Percentiles rank a stretch among this genome's conserved stretches.
Conservation (phyloP, 345 rosid genomes). For the Litchi chinensis region DNA sequence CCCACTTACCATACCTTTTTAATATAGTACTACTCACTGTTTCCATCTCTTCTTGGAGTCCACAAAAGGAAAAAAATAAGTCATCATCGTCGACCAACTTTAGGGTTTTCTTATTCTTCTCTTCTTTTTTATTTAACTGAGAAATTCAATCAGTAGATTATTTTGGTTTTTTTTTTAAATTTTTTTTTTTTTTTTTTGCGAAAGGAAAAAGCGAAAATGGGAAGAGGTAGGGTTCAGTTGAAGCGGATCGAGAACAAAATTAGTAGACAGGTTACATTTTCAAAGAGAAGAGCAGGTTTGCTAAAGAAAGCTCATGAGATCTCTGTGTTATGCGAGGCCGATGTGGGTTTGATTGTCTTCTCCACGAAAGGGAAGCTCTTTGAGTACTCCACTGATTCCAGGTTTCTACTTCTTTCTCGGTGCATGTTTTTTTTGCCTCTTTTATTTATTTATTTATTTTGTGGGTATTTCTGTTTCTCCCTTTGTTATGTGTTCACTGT, state of each 20-base stretch:
- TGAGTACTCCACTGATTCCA: conserved; percentile 72
- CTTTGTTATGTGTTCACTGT: not conserved
- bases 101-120: conserved; percentile 35
- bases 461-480: not conserved
- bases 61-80: not conserved
- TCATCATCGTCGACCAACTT: not conserved
- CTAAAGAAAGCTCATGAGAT: conserved; percentile 91
- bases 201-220: conserved; percentile 43
- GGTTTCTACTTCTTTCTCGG: conserved; percentile 33
- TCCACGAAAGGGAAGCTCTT: conserved; percentile 84
- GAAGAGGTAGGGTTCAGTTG: conserved; percentile 88
- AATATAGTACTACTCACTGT: not conserved
- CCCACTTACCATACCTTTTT: conserved; percentile 21
- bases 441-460: not conserved
- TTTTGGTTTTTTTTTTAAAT: too few species aligned
- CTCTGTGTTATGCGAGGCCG: conserved; percentile 84
- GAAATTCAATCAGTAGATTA: not conserved
- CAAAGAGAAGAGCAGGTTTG: conserved; percentile 77
- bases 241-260: conserved; percentile 95
- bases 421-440: conserved; percentile 21
- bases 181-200: not conserved
- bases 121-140: not conserved
- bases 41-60: conserved; percentile 4
- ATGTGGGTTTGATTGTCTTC: conserved; percentile 78
- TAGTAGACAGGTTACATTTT: conserved; percentile 87